A percentile compares a stretch with the other conserved stretches of the same genome.
Conservation (phyloP, 768 basidiomycete species). For the Coprinopsis sp. region DNA sequence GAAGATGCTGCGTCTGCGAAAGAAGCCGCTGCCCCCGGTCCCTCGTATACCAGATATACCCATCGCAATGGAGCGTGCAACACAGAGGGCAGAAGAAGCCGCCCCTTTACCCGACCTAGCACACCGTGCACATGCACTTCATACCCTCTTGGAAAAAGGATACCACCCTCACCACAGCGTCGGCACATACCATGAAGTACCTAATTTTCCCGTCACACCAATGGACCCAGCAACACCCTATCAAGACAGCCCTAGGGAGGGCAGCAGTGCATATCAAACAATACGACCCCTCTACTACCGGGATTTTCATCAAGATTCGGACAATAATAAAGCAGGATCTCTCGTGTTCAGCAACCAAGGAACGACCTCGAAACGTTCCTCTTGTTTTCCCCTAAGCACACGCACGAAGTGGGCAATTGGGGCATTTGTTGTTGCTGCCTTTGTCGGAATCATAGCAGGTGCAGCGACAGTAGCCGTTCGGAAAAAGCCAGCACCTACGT, state of each 20-base stretch:
- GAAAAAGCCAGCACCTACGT: conserved; percentile 25
- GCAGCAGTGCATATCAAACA: background rate
- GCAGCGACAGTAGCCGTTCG: conserved; percentile 39
- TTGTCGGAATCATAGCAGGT: conserved; percentile 39
- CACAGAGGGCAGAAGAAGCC: conserved; percentile 40
- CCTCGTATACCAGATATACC: conserved; percentile 47
- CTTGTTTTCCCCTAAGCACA: conserved; percentile 6
- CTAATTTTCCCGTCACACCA: background rate
- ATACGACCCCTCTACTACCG: conserved; percentile 1
- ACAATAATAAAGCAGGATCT: no score
- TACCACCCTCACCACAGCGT: conserved; percentile 48
- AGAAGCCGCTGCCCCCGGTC: conserved; percentile 58
- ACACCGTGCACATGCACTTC: conserved; percentile 44
- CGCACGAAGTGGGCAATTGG: conserved; percentile 17
- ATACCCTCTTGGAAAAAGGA: conserved; percentile 48
- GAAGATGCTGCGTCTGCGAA: conserved; percentile 38
- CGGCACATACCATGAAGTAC: conserved; percentile 21
- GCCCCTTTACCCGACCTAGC: conserved; percentile 50
- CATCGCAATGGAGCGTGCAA: conserved; percentile 35
- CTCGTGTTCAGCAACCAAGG: background rate
- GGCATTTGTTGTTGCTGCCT: conserved; percentile 30
- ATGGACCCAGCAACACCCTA: background rate
- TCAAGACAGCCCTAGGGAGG: background rate
- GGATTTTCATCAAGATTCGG: background rate
- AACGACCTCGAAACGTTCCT: background rate